Evolutionary conservation across 208 protist species (phyloP).

Genomic region (Sergeia podlipaevii): DNA sequence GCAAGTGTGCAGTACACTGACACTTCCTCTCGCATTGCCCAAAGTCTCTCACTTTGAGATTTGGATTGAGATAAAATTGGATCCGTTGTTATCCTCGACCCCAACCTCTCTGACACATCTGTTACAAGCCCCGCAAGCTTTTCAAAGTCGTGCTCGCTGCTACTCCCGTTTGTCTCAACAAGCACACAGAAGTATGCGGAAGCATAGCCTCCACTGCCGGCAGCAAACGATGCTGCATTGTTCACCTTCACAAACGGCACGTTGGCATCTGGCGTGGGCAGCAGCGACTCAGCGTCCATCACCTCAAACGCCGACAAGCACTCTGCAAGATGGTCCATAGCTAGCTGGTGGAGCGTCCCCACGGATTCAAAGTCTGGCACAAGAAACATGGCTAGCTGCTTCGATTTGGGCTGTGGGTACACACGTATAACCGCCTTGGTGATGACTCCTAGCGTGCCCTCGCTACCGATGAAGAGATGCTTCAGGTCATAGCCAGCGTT

Average conservation of each 20-base stretch:
- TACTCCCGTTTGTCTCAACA: conserved; percentile 93
- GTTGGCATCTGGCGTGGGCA: conserved; percentile 35
- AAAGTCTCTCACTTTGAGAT: conserved; percentile 48
- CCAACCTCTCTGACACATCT: conserved; percentile 31
- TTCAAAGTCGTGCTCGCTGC: conserved; percentile 86
- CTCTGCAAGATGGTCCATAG: conserved; percentile 86
- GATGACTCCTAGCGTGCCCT: conserved; percentile 96
- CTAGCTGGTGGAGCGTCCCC: conserved; percentile 58
- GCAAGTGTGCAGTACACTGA: conserved; percentile 47
- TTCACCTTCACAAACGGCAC: conserved; percentile 38
- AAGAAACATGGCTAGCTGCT: conserved; percentile 86
- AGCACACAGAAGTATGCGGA: conserved; percentile 87
- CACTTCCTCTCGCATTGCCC: conserved; percentile 65
- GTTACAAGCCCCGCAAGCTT: conserved; percentile 59
- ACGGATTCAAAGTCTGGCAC: conserved; percentile 68
- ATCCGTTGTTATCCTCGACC: conserved; percentile 37
- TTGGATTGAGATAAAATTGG: conserved; percentile 63
- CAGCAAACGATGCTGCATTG: conserved; percentile 42
- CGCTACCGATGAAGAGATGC: conserved; percentile 96
- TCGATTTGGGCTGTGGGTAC: conserved; percentile 44
- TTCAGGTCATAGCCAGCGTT: conserved; percentile 97
- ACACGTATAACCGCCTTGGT: conserved; percentile 74
- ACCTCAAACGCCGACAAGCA: conserved; percentile 95
- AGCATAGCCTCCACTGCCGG: conserved; percentile 33
- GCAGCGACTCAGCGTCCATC: conserved; percentile 83